Evolutionary conservation across 495 filamentous ascomycete species (phyloP), one percentile per base, ranked within the genome.

Genomic region (Hypoxylon lienhwacheense): DNA sequence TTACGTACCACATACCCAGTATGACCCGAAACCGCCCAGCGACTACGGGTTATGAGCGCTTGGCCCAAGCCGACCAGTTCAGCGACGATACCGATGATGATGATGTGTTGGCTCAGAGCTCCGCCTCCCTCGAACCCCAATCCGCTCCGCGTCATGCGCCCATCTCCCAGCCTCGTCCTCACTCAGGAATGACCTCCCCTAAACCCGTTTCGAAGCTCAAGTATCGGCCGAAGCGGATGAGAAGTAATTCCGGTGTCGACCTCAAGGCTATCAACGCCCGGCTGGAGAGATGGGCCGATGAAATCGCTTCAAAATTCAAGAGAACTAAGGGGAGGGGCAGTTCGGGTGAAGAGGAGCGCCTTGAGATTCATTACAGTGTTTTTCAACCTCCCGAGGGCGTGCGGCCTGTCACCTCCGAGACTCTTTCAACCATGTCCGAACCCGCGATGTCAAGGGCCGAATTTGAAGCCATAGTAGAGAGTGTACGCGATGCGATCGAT

Each of bases 181-280:
- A 77, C 47, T 80, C 77, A 48, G 77, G 78, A 63, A 85, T 87
- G 82, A 67, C 77, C 34, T 73, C 74, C 11, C 80, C 82, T 50
- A 74, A 73, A 56, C 49, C 47, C 15, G 48, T 44, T 16, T 6
- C 55, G 51, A 73, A 73, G 36, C 69, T 71, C 25, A 70, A 77
- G 33, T 66, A 69, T 22, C 72, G 83, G 33, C 47, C 62, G 15
- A 81, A 81, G 40, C 74, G 76, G 32, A 77, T 85, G 55, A 86
- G 90, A 51, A 95, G 90, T 65, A 88, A 83, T 49, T 90, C 90
- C 21, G 91, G 90, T 3, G 93, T 97, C 7, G 93, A 99, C 68
- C 91, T 99, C 63, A 97, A 97, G 70, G 93, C 92, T 53, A 97
- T 99, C 70, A 99, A 99, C 72, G 91, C 93, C 47, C 83, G 93